Evolutionary conservation across 73 alveolate species (phyloP), one percentile per base, ranked within the genome.

Genomic region (Tetrahymena malaccensis): DNA sequence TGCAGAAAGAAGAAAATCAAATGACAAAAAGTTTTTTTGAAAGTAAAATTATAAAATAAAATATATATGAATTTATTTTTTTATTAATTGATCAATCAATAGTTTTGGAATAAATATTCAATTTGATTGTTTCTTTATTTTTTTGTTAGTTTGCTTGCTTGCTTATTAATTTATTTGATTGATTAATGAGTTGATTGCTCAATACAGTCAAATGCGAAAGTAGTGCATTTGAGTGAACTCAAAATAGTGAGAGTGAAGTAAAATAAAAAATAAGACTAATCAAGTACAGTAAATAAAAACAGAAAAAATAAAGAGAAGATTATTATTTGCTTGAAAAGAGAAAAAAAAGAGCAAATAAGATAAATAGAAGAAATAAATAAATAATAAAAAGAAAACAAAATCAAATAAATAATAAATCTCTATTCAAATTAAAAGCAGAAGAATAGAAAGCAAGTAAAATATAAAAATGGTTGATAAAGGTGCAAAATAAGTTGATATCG

Each of bases 401-500:
- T 70, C 89, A 70, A 70, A 70, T 70, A 70, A 70, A 70, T 70
- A 50, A 50, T 50, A 70, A 70, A 31, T 70, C 89, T 70, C 37
- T 70, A 70, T 70, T 70, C 89, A 70, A 70, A 70, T 70, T 70
- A 70, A 70, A 70, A 31, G 89, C 89, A 70, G 37, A 70, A 70
- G 89, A 70, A 70, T 70, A 70, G 89, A 70, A 70, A 70, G 89
- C 37, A 70, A 70, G 34, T 27, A 70, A 70, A 31, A 70, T 70
- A 70, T 70, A 70, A 70, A 56, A n/a, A 70, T 70, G 89, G 89
- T 70, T 70, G 89, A 70, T 31, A 70, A 70, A 70, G 37, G 89
- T 70, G 37, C 44, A 44, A 94, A 85, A 96, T 95, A 89, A 85
- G 95, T 85, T 95, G 97, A 95, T n/a, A 89, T 98, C 43, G 99